Evolutionary conservation across 257 asterid species (phyloP), one percentile per base, ranked within the genome.

Genomic region (Lycium ferocissimum): DNA sequence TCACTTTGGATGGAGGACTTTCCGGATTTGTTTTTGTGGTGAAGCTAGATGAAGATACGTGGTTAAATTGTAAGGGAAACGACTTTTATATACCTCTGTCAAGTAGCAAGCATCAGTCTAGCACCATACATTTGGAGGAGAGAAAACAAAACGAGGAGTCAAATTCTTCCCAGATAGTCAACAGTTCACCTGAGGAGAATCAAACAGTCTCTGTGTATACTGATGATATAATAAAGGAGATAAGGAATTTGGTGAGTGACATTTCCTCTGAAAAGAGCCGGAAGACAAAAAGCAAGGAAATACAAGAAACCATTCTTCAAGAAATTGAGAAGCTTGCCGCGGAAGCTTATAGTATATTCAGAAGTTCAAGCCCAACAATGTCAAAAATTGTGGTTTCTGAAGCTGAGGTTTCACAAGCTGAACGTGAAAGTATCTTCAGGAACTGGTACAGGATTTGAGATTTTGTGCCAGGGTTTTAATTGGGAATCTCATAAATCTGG

Each of bases 251-350:
- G 83, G 96, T 93, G 79, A 91, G 86, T 86, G 97, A 79, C 85
- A 94, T 94, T 86, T 91, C 98, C 88, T 91, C 94, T 20, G 93
- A 86, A 86, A 95, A 91, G 92, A 84, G 86, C 82, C 86, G 82
- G 71, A 91, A 88, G 85, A 88, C 97, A 40, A 90, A 93, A 90
- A 90, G 86, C 86, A 93, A 80, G 88, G 91, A 89, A 87, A 92
- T 90, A 49, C 98, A 92, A 86, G 97, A 95, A 84, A 88, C 71
- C 93, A 95, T 97, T 89, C 99, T 97, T 90, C 98, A 92, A 82
- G 99, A 95, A 89, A 97, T 97, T 40, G 99, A 95, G 94, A 97
- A 97, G 93, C 98, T 97, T 37, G 99, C 98, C 69, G 99, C 98
- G 73, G 99, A 97, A 90, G 99, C 99, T 82, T 97, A 97, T 75